Percentiles rank a stretch among this genome's conserved stretches.
Evolutionary conservation across 345 rosid genomes (phyloP).

Genomic region (Nasturtium officinale): DNA sequence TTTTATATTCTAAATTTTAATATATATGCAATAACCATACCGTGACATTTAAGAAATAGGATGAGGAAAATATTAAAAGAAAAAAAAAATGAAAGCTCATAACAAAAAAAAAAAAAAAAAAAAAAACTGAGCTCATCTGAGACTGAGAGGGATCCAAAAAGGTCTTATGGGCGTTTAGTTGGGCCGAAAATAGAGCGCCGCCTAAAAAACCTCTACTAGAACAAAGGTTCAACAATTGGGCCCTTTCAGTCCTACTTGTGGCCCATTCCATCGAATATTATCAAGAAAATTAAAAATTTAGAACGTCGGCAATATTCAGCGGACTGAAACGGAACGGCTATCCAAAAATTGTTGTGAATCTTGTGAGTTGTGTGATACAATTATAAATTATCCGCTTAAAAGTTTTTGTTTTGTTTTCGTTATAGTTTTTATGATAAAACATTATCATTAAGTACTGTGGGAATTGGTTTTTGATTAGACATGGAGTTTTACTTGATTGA

Average conservation of each 20-base stretch:
- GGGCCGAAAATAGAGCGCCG: neutral
- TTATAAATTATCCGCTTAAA: too few relatives aligned
- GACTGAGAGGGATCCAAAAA: neutral
- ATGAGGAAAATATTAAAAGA: neutral
- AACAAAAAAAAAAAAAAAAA: too few relatives aligned
- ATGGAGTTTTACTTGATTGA: neutral
- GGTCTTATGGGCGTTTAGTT: neutral
- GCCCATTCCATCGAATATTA: neutral
- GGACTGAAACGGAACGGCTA: neutral
- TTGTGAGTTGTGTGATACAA: too few relatives aligned
- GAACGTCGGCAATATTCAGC: neutral
- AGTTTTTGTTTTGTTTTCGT: too few relatives aligned
- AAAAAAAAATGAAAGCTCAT: neutral
- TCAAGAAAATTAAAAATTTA: neutral
- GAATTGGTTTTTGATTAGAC: slow-evolving; percentile 15
- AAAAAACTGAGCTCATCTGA: neutral
- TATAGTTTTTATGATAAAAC: neutral
- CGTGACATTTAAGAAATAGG: neutral
- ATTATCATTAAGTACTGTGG: neutral
- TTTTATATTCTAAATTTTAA: neutral
- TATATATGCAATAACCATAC: neutral
- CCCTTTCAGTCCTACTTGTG: neutral
- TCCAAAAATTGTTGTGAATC: neutral
- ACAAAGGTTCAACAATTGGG: neutral
- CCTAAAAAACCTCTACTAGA: neutral